Base-by-base conservation (phyloP, 768 basidiomycete genomes). In the Suillus luteus region DNA sequence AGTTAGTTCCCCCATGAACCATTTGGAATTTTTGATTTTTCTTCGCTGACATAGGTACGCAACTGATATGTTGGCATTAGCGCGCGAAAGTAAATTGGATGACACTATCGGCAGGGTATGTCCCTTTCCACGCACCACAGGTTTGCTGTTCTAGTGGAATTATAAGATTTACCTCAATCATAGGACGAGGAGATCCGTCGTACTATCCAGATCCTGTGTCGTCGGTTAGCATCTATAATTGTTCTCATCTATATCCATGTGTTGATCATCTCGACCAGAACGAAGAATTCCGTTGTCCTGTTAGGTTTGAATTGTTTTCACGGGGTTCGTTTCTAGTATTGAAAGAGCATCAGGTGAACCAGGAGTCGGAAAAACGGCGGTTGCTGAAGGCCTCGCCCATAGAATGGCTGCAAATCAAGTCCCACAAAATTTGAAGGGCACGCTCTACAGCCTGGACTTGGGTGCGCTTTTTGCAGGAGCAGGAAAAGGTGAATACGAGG, bases 401-500 rank as follows among this genome's bases (percentile, higher is more conserved):
- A 59, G 63, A 37, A 59, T 64, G 44, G 61, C 61, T 38, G 48
- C 63, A 17, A 49, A 33, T 31, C 63, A 64, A 49, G 63, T 64
- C 49, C 63, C 63, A 24, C 57, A 64, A 19, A 60, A 46, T 24
- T 33, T 64, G 46, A 64, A 60, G 31, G 63, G 63, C 3, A 64
- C 58, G 1, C 58, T 64, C n/a, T 64, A 60, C 48, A 64, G 48
- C 38, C 48, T 64, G 19, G 63, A 64, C 38, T 51, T 64, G 17
- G 63, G 63, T 19, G 58, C 58, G 7, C 63, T 64, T 8, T 64
- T 64, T 44, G 63, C 63, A 2, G 63, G 63, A 31, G 63, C 63
- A 9, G 63, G 63, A 17, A 64, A 64, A 48, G 63, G 63, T 60
- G 63, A 64, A 60, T 64, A 64, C 22, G 63, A 64, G 41, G 63